These are phyloP conservation scores for Xylaria sp. DNA, from an alignment of 2,329 filamentous ascomycete genomes.

Conservation along the genomic window DNA sequence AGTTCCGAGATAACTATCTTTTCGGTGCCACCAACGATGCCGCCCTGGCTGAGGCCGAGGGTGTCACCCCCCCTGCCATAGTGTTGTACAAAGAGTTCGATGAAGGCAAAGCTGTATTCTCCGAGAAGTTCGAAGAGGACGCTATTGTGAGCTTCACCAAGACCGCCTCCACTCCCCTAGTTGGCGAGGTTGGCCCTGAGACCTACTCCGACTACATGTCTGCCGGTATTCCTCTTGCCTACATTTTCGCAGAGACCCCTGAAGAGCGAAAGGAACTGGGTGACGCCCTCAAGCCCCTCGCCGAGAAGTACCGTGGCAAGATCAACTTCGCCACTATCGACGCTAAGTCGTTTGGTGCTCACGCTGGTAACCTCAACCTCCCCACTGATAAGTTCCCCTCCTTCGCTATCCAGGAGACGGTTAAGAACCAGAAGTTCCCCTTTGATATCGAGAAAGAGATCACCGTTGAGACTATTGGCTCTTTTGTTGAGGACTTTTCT, in stretches of 20 bases:
- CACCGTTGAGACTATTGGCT: constrained; percentile 73
- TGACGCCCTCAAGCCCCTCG: constrained; percentile 82
- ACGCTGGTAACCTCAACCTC: constrained; percentile 96
- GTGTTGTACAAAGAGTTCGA: constrained; percentile 98
- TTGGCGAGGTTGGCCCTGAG: constrained; percentile 96
- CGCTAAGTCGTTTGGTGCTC: constrained; percentile 90
- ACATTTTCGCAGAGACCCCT: constrained; percentile 93
- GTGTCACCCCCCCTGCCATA: constrained; percentile 84
- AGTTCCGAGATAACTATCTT: constrained; percentile 88
- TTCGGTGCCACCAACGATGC: constrained; percentile 90
- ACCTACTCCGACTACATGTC: constrained; percentile 97
- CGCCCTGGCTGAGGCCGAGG: constrained; percentile 86
- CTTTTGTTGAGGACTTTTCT: constrained; percentile 87
- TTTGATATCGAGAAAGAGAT: constrained; percentile 87
- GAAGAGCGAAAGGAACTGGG: constrained; percentile 88
- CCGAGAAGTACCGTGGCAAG: constrained; percentile 90
- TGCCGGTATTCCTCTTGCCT: constrained; percentile 89
- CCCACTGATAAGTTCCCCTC: constrained; percentile 94
- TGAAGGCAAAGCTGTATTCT: constrained; percentile 89
- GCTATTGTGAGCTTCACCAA: constrained; percentile 86
- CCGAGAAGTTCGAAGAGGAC: constrained; percentile 82
- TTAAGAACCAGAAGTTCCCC: constrained; percentile 97
- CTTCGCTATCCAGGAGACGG: constrained; percentile 95
- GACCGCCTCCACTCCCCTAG: constrained; percentile 84
- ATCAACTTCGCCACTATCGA: constrained; percentile 99